phyloP scores from a whole-genome alignment of 2,329 filamentous ascomycete species.

The Claviceps monticola region DNA sequence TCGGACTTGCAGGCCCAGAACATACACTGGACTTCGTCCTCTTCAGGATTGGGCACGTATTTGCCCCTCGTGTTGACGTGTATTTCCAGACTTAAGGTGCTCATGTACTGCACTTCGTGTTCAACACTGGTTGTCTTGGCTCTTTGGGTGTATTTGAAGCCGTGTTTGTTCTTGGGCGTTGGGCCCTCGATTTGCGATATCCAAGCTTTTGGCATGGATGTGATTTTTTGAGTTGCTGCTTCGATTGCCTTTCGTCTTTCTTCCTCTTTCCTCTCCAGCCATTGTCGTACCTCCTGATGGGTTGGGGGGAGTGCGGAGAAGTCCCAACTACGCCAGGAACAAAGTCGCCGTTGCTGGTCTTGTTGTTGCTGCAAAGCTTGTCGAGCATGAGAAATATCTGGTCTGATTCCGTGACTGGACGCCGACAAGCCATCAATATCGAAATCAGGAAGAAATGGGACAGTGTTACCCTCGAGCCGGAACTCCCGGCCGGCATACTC shows the following conservation, averaged over 20 bases:
- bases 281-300: conserved; percentile 52
- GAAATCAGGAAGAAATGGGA: conserved; percentile 72
- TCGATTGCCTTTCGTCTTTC: conserved; percentile 9
- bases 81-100: conserved; percentile 83
- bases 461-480: conserved; percentile 56
- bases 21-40: conserved; percentile 76
- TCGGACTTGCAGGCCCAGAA: conserved; percentile 85
- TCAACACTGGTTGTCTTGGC: conserved; percentile 60
- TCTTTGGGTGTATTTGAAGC: conserved; percentile 76
- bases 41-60: conserved; percentile 74
- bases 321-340: conserved; percentile 56
- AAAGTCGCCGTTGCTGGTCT: conserved; percentile 33
- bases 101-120: conserved; percentile 89
- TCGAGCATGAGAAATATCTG: conserved; percentile 33
- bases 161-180: conserved; percentile 68
- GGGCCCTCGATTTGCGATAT: conserved; percentile 81
- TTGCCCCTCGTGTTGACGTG: conserved; percentile 78
- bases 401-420: conserved; percentile 40
- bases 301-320: conserved; percentile 58
- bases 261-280: conserved; percentile 37
- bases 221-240: conserved; percentile 8
- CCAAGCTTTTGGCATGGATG: conserved; percentile 21
- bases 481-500: conserved; percentile 88
- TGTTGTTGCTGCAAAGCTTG: conserved; percentile 35
- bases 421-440: conserved; percentile 44